Evolutionary conservation across 352 stramenopile species (phyloP), one percentile per base, ranked within the genome.

Genomic region (Phytopythium ostracodes): DNA sequence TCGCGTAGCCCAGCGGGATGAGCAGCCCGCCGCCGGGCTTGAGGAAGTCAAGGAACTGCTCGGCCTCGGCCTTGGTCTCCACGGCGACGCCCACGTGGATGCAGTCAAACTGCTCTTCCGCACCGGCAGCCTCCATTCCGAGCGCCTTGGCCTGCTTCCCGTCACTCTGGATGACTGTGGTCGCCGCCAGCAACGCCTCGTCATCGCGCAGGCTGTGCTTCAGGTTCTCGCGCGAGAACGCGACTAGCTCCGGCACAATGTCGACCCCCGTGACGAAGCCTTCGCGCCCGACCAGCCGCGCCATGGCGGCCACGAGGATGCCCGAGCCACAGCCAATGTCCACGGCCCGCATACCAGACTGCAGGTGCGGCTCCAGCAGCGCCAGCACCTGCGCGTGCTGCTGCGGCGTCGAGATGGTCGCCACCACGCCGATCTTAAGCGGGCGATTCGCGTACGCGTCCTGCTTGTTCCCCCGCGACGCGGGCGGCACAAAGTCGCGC

Each of bases 331-430:
- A 90, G 29, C 88, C 88, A 22, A 95, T 62, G 60, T 95, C 88
- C 50, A 96, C 64, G 0, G 80, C 81, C 1, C 50, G 69, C 59
- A 79, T 84, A 1, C 84, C 84, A 17, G 79, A 72, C 55, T 88
- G 71, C 57, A 95, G 58, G 40, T 94, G 84, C 24, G 69, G 51
- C 56, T 88, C 81, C 0, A 95, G 56, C n/a, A 89, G 56, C 20
- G 74, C 66, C 59, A 95, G 57, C 15, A 94, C 84, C 65, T 92
- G 80, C 31, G 87, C 87, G 50, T 95, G 87, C 54, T 94, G 87
- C 67, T 95, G 87, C 18, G 87, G 87, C 17, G 87, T 95, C 36
- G 87, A 95, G 57, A 95, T 95, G 11, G 87, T 95, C 46, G 87
- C 87, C 36, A 92, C 72, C 33, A 76, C 74, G 8, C 78, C 84